These are phyloP conservation scores for Yarrowia divulgata DNA, from an alignment of 805 yeast genomes.

Conservation along the genomic window DNA sequence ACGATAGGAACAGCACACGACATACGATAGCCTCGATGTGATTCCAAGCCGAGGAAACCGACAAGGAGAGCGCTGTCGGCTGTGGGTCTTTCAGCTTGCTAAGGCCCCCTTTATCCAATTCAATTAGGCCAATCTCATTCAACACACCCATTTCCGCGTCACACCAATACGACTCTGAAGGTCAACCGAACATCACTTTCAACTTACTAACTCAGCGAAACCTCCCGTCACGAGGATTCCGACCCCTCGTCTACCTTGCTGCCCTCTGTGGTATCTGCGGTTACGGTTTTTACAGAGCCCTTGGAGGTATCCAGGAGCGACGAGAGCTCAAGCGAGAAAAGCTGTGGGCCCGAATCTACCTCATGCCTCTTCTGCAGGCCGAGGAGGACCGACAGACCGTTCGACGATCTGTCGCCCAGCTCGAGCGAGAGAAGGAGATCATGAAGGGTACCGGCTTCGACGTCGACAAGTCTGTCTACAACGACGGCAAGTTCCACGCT, in stretches of 20 bases:
- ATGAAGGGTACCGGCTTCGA: conserved; percentile 72
- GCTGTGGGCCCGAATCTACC: conserved; percentile 75
- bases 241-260: conserved; percentile 75
- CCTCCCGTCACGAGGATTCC: conserved; percentile 83
- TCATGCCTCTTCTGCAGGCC: conserved; percentile 77
- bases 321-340: conserved; percentile 75
- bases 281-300: conserved; percentile 73
- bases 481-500: conserved; percentile 55
- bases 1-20: neutral
- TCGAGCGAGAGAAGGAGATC: conserved; percentile 71
- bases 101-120: neutral
- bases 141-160: neutral
- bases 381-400: conserved; percentile 82
- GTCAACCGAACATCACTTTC: neutral
- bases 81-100: neutral
- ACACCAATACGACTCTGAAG: neutral
- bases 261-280: conserved; percentile 68
- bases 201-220: conserved; percentile 56
- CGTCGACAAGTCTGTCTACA: conserved; percentile 57
- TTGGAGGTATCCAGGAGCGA: conserved; percentile 74
- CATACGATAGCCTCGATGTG: neutral
- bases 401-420: conserved; percentile 70
- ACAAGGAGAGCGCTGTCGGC: neutral
- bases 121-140: neutral
- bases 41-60: neutral